Evolutionary conservation across 1,139 yeast species (phyloP).

Genomic region (Schwanniomyces etchellsii): DNA sequence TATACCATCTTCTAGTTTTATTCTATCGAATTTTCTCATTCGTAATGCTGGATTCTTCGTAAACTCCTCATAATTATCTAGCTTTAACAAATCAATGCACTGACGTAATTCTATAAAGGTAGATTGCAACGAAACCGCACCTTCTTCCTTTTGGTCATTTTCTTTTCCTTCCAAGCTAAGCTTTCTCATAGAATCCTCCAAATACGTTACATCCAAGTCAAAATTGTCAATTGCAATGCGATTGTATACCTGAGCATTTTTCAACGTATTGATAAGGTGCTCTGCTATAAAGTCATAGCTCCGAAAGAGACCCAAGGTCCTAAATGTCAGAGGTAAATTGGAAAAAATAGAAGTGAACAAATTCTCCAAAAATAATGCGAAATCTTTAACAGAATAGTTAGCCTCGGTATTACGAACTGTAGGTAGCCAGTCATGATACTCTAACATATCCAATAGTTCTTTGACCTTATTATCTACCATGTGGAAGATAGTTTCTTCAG

Average conservation of each 20-base stretch:
- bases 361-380: conserved; percentile 83
- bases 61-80: conserved; percentile 37
- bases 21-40: conserved; percentile 38
- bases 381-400: conserved; percentile 71
- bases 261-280: conserved; percentile 57
- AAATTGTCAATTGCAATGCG: conserved; percentile 37
- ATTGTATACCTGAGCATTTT: conserved; percentile 40
- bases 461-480: conserved; percentile 75
- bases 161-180: conserved; percentile 18
- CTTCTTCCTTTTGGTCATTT: conserved; percentile 17
- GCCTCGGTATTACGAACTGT: conserved; percentile 50
- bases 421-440: conserved; percentile 73
- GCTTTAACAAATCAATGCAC: conserved; percentile 35
- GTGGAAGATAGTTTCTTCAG: conserved; percentile 77
- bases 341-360: conserved; percentile 84
- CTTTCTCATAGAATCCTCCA: conserved; percentile 36
- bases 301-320: conserved; percentile 74
- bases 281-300: conserved; percentile 83
- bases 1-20: conserved; percentile 38
- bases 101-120: conserved; percentile 44
- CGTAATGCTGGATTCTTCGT: conserved; percentile 32
- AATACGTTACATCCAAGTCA: conserved; percentile 36
- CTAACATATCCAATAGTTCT: conserved; percentile 79
- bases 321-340: conserved; percentile 71
- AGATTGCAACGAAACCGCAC: conserved; percentile 35